Base-by-base conservation (phyloP, 805 yeast genomes). In the Candida railenensis region DNA sequence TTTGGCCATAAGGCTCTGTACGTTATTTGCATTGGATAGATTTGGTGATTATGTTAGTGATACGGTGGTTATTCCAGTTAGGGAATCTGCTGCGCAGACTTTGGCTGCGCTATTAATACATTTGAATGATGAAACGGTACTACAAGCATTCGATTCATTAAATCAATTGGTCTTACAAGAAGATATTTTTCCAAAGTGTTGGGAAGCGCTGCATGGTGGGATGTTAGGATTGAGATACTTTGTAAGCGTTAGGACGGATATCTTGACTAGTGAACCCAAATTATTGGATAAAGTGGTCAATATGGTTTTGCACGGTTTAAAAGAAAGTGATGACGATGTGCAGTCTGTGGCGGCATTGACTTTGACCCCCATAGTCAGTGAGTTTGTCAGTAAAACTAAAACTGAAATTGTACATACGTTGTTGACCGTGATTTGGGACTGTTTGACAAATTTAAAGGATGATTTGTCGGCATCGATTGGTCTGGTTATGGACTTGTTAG, bases 161-260 rank as follows among this genome's bases (percentile, higher is more conserved):
- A 78, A 82, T 43, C 76, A 79, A 37, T 69, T 94, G 43, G 89
- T 91, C 1, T 65, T 85, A 41, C 97, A 92, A 62, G 61, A 54
- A 45, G 63, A 79, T 19, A 69, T 76, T 38, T 59, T 69, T 15
- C 81, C 85, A 3, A 65, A 61, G 48, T 78, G 90, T 46, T 94
- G 99, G 99, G 97, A 95, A 62, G 98, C 97, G 2, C 87, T 94
- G 48, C 99, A 94, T 71, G 99, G 98, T 55, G 99, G 98, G 42
- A 83, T 94, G 84, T 77, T 94, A 11, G 99, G 98, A 0, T 72
- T 94, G 44, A 75, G 96, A 44, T 94, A 94, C 65, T 84, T 94
- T 55, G 99, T 92, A 9, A 85, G 96, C 49, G 89, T 92, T 3
- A 77, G 96, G 55, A 82, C 89, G 0, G 94, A 87, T 52, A 76